Conservation (phyloP, 805 yeast species). For the Lipomyces japonicus region DNA sequence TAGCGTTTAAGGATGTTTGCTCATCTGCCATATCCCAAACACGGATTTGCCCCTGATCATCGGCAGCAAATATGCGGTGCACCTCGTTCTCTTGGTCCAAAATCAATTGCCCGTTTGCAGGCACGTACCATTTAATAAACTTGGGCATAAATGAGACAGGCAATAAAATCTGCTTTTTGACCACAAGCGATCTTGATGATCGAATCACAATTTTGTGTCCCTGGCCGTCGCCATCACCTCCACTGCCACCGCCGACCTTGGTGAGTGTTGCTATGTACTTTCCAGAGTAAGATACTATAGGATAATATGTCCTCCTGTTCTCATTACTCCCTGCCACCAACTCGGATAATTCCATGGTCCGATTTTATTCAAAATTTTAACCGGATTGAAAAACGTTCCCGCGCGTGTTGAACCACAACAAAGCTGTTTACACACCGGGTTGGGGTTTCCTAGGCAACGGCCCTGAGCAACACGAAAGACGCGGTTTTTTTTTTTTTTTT, state of each 20-base stretch:
- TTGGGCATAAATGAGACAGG: conserved; percentile 16
- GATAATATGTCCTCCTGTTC: background rate
- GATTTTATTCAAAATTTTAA: background rate
- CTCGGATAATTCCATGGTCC: conserved; percentile 20
- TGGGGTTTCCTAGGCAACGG: background rate
- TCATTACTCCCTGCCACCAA: conserved; percentile 7
- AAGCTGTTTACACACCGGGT: background rate
- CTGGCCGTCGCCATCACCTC: background rate
- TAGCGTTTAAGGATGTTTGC: conserved; percentile 2
- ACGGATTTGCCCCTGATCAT: conserved; percentile 16
- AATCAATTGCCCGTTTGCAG: background rate
- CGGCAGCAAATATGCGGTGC: conserved; percentile 22
- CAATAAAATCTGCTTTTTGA: conserved; percentile 14
- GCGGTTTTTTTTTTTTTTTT: no score
- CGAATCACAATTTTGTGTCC: conserved; percentile 12
- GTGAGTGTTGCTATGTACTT: conserved; percentile 17
- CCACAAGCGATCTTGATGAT: conserved; percentile 11
- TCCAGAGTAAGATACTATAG: conserved; percentile 12
- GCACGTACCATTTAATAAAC: conserved; percentile 19
- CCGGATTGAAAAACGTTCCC: background rate
- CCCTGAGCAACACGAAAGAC: no score
- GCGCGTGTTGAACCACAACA: background rate
- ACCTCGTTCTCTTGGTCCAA: conserved; percentile 6
- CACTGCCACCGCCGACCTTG: background rate
- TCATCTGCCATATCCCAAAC: conserved; percentile 24